Evolutionary conservation across 2,329 filamentous ascomycete species (phyloP), one percentile per base, ranked within the genome.

Genomic region (Aspergillus pseudotamarii): DNA sequence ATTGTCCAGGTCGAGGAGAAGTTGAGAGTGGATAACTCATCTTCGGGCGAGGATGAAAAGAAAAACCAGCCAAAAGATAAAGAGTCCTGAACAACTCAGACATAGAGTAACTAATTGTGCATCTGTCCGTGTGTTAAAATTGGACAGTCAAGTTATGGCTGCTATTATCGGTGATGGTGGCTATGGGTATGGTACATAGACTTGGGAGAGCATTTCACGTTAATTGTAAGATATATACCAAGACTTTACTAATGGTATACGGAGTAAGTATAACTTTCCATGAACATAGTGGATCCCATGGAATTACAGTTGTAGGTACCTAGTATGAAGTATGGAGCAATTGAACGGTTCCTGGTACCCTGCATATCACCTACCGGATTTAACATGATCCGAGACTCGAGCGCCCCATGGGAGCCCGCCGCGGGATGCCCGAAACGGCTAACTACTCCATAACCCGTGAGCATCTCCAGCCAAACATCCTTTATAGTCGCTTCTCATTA

Each of bases 1-100:
- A 88, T 93, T 63, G 88, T 88, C 82, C 91, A 94, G 76, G 89
- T 94, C 2, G 84, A 76, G 38, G 74, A 79, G 60, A 73, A 78
- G 45, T 68, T 81, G 10, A 63, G 73, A 43, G 62, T 69, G 10
- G 60, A 73, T 48, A 63, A 69, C 41, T 56, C 65, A 43, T 59
- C 69, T 23, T 58, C 65, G 14, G 64, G 73, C 30, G 58, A 73
- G 41, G 61, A 60, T 3, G 36, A 62, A 6, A 62, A 50, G n/a
- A 57, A 65, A 14, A 59, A 38, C 58, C 8, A 30, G 2, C 61
- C 58, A 5, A 51, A 68, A 34, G 72, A 72, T 61, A 74, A 75
- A 48, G 56, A 72, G n/a, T 64, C 56, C 61, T 73, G 59, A 69
- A 26, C 38, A 26, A 38, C 45, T 34, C 51, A 46, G 11, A 23